Conservation (phyloP, 768 basidiomycete species). For the Tricholoma furcatifolium region DNA sequence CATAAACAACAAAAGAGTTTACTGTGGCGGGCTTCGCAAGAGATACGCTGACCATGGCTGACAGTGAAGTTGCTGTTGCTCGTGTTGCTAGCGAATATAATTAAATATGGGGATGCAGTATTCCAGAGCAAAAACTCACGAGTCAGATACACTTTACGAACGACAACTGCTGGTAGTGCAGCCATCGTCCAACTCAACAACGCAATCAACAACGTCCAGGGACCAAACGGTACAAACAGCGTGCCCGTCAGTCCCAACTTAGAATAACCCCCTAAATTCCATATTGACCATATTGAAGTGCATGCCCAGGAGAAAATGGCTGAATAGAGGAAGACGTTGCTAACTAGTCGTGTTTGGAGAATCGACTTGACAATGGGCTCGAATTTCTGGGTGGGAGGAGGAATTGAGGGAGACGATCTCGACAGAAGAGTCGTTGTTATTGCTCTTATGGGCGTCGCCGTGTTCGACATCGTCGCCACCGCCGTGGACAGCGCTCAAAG, state of each 20-base stretch:
- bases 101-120: background rate
- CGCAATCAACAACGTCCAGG: constrained; percentile 41
- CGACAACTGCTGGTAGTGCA: constrained; percentile 55
- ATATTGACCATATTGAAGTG: constrained; percentile 38
- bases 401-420: constrained; percentile 55
- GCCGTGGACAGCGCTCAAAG: background rate
- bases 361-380: constrained; percentile 66
- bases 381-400: constrained; percentile 56
- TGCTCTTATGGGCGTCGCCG: constrained; percentile 45
- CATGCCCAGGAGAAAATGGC: constrained; percentile 45
- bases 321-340: constrained; percentile 52
- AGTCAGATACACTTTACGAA: constrained; percentile 59
- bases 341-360: constrained; percentile 58
- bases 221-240: constrained; percentile 39
- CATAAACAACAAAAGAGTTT: constrained; percentile 45
- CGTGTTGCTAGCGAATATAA: constrained; percentile 37
- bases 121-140: constrained; percentile 37
- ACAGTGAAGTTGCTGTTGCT: constrained; percentile 51
- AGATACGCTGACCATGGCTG: constrained; percentile 43
- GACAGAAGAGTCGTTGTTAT: constrained; percentile 43
- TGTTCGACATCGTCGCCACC: constrained; percentile 22
- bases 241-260: constrained; percentile 27
- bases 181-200: constrained; percentile 46
- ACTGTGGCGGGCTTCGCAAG: constrained; percentile 46
- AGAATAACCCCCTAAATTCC: constrained; percentile 39